Base-by-base conservation (phyloP, 2,329 filamentous ascomycete species). In the Cladosporium velox region DNA sequence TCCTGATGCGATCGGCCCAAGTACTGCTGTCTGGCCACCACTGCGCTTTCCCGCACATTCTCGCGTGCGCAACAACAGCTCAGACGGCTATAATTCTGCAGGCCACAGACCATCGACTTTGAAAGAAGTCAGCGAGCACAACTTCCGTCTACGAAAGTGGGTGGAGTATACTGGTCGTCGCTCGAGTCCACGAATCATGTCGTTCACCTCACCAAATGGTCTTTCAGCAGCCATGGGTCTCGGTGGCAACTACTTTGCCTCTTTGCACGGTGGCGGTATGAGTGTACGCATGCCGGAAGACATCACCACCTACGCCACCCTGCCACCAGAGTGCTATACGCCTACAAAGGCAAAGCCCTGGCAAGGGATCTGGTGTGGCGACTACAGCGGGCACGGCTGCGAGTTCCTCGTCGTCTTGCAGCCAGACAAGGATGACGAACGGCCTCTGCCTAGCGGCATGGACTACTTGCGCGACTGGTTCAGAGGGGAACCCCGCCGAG, bases 331-430 rank as follows among this genome's bases (percentile, higher is more conserved):
- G 2, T 78, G 90, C n/a, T 97, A 96, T 75, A 95, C 88, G 0
- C 92, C 94, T 0, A 96, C 93, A 0, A 76, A 80, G 11, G 84
- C 88, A 64, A 94, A 93, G 75, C 93, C 93, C 0, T 97, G 89
- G 82, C 88, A 92, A 69, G 94, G 94, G 0, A 92, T 99, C 34
- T 98, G 92, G 91, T 90, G 93, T 18, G 93, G 93, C 0, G 93
- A 97, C 76, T 97, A 97, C 73, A 90, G 88, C 30, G 88, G 87
- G 0, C 93, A 98, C 72, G 93, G 93, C 0, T 93, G 90, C 76
- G 94, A 98, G 77, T 97, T 97, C 65, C 75, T 98, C 4, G 82
- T 96, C 14, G 81, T 98, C 55, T 83, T 92, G 71, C 95, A 99
- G 74, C 88, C 88, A 0, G 88, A 90, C 60, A 76, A 82, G 47